A percentile compares a stretch with the other conserved stretches of the same genome.
These are phyloP conservation scores for Diaporthe ampelina DNA, from an alignment of 2,329 filamentous ascomycete species.

Conservation along the genomic window DNA sequence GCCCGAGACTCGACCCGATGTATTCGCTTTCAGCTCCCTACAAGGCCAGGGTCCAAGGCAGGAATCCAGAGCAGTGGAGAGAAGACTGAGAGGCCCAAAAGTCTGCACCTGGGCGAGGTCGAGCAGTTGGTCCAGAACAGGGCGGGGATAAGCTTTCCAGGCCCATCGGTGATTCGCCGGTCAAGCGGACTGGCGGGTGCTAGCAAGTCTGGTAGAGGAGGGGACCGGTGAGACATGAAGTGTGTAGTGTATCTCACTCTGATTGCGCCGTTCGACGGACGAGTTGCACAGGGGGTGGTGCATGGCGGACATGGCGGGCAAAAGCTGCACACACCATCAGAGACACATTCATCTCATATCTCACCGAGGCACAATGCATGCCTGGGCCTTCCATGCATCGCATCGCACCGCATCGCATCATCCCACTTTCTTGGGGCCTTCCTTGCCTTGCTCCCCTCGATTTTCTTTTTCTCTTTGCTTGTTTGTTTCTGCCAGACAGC, in stretches of 20 bases:
- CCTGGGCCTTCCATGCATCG: slow-evolving; percentile 14
- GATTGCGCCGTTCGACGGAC: slow-evolving; percentile 20
- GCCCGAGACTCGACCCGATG: background rate
- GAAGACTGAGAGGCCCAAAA: too few relatives aligned
- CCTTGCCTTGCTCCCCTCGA: too few relatives aligned
- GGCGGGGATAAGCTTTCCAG: slow-evolving; percentile 25
- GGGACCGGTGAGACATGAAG: slow-evolving; percentile 31
- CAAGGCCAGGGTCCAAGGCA: too few relatives aligned
- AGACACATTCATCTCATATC: slow-evolving; percentile 29
- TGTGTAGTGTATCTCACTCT: slow-evolving; percentile 29
- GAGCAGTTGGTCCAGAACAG: background rate
- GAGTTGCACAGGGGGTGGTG: slow-evolving; percentile 22
- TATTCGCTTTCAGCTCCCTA: background rate
- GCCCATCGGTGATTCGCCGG: slow-evolving; percentile 20
- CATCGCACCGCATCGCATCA: slow-evolving; percentile 12
- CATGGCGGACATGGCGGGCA: slow-evolving; percentile 19
- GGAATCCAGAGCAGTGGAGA: background rate
- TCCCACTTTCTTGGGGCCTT: slow-evolving; percentile 1
- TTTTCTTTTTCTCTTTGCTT: background rate
- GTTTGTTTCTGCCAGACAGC: slow-evolving; percentile 3
- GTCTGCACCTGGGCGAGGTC: too few relatives aligned
- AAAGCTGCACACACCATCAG: slow-evolving; percentile 22
- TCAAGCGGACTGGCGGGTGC: slow-evolving; percentile 27
- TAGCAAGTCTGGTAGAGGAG: slow-evolving; percentile 19
- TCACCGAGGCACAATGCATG: slow-evolving; percentile 32